A percentile compares a stretch with the other conserved stretches of the same genome.
Evolutionary conservation across 495 filamentous ascomycete genomes (phyloP).

Genomic region (Podospora fimiseda): DNA sequence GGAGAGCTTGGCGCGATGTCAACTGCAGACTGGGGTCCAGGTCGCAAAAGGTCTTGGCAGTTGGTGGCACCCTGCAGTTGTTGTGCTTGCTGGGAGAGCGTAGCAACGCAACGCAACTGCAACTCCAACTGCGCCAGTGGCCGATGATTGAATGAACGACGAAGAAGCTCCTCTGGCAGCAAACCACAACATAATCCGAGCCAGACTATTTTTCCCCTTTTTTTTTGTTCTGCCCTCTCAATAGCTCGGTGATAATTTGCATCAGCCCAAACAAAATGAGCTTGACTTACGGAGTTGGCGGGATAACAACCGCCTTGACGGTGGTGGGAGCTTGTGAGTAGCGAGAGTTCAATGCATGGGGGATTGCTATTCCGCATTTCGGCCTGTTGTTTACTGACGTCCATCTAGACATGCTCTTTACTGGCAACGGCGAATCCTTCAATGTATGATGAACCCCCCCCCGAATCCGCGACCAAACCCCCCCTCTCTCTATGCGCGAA

Average conservation of each 20-base stretch:
- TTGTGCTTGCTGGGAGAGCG: background rate
- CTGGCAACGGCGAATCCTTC: constrained; percentile 90
- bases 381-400: constrained; percentile 28
- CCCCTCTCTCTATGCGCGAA: too few species aligned
- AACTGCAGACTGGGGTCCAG: background rate
- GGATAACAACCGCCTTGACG: constrained; percentile 62
- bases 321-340: constrained; percentile 81
- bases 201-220: background rate
- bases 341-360: background rate
- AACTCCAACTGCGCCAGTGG: constrained; percentile 2
- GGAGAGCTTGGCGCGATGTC: background rate
- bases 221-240: too few species aligned
- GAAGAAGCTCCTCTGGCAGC: constrained; percentile 4
- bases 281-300: constrained; percentile 61
- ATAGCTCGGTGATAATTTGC: too few species aligned
- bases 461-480: too few species aligned
- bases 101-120: background rate
- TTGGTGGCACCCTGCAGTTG: constrained; percentile 10
- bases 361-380: background rate
- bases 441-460: constrained; percentile 73
- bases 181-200: background rate
- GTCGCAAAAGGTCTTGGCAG: constrained; percentile 6
- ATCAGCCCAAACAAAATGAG: constrained; percentile 39
- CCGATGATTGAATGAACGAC: background rate
- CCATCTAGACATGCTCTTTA: constrained; percentile 90